These are phyloP conservation scores for Candida awuae DNA, from an alignment of 805 yeast genomes.

Conservation along the genomic window DNA sequence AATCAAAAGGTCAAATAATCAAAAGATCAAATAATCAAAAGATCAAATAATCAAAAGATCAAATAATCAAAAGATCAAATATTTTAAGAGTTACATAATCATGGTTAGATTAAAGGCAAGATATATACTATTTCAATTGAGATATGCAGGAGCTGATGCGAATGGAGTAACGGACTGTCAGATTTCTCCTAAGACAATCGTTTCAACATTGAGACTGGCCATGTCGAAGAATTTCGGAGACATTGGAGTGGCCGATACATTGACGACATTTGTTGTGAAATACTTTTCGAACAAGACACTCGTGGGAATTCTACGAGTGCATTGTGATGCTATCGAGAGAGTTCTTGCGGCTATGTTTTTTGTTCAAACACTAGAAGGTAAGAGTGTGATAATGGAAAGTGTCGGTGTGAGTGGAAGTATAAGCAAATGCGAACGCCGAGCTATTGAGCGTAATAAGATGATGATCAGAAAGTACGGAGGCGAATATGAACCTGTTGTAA, in stretches of 20 bases:
- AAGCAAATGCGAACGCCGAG: slow-evolving; percentile 67
- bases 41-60: too few species aligned
- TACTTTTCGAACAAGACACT: slow-evolving; percentile 77
- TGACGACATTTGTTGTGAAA: slow-evolving; percentile 36
- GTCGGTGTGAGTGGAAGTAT: slow-evolving; percentile 80
- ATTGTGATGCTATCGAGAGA: slow-evolving; percentile 52
- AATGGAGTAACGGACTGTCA: background rate
- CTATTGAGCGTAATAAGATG: slow-evolving; percentile 42
- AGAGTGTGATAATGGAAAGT: slow-evolving; percentile 48
- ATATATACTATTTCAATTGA: slow-evolving; percentile 71
- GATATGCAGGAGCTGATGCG: slow-evolving; percentile 44
- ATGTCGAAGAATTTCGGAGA: slow-evolving; percentile 71
- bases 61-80: too few species aligned
- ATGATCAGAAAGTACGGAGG: background rate
- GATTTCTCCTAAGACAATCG: slow-evolving; percentile 42
- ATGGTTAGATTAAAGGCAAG: slow-evolving; percentile 90
- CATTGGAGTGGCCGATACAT: slow-evolving; percentile 54
- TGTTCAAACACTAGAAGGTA: slow-evolving; percentile 43
- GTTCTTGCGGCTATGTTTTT: slow-evolving; percentile 62
- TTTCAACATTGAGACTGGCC: slow-evolving; percentile 45
- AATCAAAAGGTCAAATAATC: too few species aligned
- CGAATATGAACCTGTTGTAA: background rate
- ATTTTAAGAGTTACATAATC: background rate
- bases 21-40: too few species aligned
- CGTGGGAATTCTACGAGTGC: slow-evolving; percentile 75